Evolutionary conservation across 805 yeast genomes (phyloP).

Genomic region (Yarrowia divulgata): DNA sequence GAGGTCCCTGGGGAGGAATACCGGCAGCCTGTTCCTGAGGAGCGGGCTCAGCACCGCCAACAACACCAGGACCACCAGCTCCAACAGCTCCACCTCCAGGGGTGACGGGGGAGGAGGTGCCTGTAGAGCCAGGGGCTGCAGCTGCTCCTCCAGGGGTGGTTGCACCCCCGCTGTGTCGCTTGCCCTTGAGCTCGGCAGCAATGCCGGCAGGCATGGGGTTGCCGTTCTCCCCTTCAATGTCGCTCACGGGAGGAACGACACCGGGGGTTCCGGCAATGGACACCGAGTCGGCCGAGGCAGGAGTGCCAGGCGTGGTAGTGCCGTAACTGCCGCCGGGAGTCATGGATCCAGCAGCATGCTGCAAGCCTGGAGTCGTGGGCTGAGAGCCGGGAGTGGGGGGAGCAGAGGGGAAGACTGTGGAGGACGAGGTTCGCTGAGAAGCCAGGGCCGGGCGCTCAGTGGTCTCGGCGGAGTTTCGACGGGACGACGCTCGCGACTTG

Average conservation of each 20-base stretch:
- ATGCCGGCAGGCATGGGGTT: slow-evolving; percentile 22
- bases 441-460: background rate
- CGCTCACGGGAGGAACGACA: background rate
- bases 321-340: slow-evolving; percentile 8
- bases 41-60: background rate
- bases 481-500: background rate
- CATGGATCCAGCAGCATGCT: background rate
- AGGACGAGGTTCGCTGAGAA: slow-evolving; percentile 4
- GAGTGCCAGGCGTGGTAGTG: slow-evolving; percentile 8
- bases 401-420: slow-evolving; percentile 7
- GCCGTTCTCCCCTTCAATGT: slow-evolving; percentile 26
- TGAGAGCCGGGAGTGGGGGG: slow-evolving; percentile 6
- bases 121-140: background rate
- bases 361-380: slow-evolving; percentile 12
- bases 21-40: background rate
- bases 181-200: slow-evolving; percentile 12
- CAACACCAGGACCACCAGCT: slow-evolving; percentile 1
- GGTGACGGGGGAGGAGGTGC: background rate
- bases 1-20: background rate
- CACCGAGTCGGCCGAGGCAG: slow-evolving; percentile 22
- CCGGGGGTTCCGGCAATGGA: background rate
- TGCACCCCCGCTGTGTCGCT: background rate
- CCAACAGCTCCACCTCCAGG: slow-evolving; percentile 4
- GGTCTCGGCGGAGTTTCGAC: slow-evolving; percentile 1
- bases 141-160: background rate